phyloP scores from a whole-genome alignment of 2,329 filamentous ascomycete genomes.

The Ilyonectria sp. region DNA sequence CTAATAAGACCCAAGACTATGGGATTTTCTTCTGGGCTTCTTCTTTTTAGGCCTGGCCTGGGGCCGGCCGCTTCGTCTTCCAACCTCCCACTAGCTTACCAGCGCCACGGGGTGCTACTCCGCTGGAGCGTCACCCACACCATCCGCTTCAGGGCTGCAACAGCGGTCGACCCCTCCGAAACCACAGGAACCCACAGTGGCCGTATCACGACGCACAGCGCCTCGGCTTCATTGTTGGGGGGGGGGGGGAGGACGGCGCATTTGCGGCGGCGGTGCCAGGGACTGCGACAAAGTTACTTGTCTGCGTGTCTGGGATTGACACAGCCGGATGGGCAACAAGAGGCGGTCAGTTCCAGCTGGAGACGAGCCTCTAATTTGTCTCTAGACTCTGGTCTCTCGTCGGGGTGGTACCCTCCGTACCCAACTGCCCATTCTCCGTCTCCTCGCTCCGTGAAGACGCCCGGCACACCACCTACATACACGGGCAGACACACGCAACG shows the following conservation, averaged over 20 bases:
- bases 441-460: slow-evolving; percentile 6
- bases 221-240: slow-evolving; percentile 38
- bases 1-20: neutral
- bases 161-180: slow-evolving; percentile 24
- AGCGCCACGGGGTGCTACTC: slow-evolving; percentile 43
- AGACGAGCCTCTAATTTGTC: slow-evolving; percentile 1
- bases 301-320: slow-evolving; percentile 41
- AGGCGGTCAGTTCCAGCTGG: slow-evolving; percentile 39
- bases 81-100: slow-evolving; percentile 42
- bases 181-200: slow-evolving; percentile 39
- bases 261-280: slow-evolving; percentile 18
- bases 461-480: slow-evolving; percentile 13
- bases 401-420: neutral
- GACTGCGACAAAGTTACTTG: slow-evolving; percentile 27
- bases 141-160: slow-evolving; percentile 17
- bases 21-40: neutral
- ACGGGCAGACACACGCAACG: slow-evolving; percentile 8
- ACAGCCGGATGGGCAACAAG: slow-evolving; percentile 28
- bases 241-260: slow-evolving; percentile 14
- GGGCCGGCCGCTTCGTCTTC: slow-evolving; percentile 40
- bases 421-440: neutral
- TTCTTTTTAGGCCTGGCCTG: slow-evolving; percentile 16
- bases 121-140: neutral
- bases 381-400: neutral
- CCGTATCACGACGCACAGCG: slow-evolving; percentile 39